Conservation (phyloP, 345 rosid genomes). For the Citrus hindsii region DNA sequence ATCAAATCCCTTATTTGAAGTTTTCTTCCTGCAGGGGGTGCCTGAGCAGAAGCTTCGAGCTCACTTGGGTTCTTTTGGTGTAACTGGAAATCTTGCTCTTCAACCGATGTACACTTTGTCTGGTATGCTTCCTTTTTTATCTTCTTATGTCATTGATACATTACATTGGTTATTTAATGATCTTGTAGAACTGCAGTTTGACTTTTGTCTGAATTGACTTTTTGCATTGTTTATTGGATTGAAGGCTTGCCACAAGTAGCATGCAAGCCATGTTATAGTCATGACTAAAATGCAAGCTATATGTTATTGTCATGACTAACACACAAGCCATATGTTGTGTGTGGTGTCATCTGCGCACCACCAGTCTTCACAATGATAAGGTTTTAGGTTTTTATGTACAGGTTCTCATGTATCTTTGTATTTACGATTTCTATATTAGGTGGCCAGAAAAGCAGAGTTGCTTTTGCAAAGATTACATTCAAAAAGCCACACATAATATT, state of each 20-base stretch:
- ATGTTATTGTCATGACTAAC: neutral
- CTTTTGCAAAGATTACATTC: constrained; percentile 97
- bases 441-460: constrained; percentile 99
- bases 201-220: neutral
- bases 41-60: constrained; percentile 92
- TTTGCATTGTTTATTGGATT: neutral
- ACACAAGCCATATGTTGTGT: neutral
- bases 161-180: neutral
- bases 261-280: neutral
- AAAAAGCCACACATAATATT: constrained; percentile 84
- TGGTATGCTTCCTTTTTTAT: constrained; percentile 40
- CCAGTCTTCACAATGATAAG: neutral
- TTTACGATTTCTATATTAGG: constrained; percentile 37
- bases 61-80: constrained; percentile 97
- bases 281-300: neutral
- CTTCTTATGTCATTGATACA: neutral
- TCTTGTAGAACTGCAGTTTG: neutral
- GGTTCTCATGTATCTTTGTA: neutral
- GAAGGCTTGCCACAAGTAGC: neutral
- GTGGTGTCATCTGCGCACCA: neutral
- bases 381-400: neutral
- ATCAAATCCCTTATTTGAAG: constrained; percentile 14
- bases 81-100: constrained; percentile 96
- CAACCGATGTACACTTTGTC: constrained; percentile 99
- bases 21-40: constrained; percentile 65